Evolutionary conservation across 2,329 filamentous ascomycete genomes (phyloP).

Genomic region (Ophiosphaerella narmari): DNA sequence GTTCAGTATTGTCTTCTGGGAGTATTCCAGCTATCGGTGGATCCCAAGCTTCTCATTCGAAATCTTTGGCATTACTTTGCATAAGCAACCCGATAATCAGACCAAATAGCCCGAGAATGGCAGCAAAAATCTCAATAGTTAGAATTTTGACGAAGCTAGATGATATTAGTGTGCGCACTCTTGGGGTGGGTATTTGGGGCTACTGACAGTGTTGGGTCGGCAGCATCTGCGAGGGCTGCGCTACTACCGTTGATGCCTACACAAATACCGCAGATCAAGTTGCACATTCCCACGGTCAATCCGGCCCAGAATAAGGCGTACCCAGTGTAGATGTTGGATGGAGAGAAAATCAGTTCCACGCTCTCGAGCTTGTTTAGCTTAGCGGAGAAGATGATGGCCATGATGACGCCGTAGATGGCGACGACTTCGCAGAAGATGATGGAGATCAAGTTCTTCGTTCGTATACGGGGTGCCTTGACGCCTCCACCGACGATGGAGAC

Average conservation of each 20-base stretch:
- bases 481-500: constrained; percentile 96
- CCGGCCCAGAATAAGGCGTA: constrained; percentile 97
- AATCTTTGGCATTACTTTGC: constrained; percentile 79
- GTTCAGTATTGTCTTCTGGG: not conserved
- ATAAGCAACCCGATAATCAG: constrained; percentile 92
- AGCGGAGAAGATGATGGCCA: constrained; percentile 96
- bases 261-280: constrained; percentile 91
- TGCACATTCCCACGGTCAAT: constrained; percentile 92
- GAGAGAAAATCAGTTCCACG: constrained; percentile 69
- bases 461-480: constrained; percentile 94
- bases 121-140: constrained; percentile 99
- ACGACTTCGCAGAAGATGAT: constrained; percentile 99
- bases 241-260: constrained; percentile 98
- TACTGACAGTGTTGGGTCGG: constrained; percentile 83
- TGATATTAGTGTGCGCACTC: constrained; percentile 9
- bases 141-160: constrained; percentile 95
- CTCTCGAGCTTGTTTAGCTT: constrained; percentile 75
- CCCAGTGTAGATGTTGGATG: constrained; percentile 88
- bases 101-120: constrained; percentile 92
- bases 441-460: constrained; percentile 99
- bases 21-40: not conserved
- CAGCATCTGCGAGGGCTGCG: constrained; percentile 92
- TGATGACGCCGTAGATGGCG: constrained; percentile 99
- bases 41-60: constrained; percentile 49
- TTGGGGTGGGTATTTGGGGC: not conserved